Conservation (phyloP, 345 rosid species). For the Schrenkiella parvula region DNA sequence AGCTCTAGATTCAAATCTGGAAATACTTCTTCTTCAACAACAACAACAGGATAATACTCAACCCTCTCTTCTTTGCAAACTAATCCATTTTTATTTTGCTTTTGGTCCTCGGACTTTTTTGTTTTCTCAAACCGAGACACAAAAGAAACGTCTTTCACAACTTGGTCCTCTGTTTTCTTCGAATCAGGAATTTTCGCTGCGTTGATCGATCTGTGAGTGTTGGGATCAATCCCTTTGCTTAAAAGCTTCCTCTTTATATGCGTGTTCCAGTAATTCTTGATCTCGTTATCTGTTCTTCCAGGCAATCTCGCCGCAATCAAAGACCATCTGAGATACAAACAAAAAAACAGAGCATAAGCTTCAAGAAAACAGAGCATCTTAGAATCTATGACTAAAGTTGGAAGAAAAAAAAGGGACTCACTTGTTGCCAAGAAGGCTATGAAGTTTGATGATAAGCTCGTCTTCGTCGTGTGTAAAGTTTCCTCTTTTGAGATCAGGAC, state of each 20-base stretch:
- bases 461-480: constrained; percentile 61
- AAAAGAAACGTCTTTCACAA: constrained; percentile 22
- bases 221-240: constrained; percentile 74
- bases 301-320: constrained; percentile 77
- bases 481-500: constrained; percentile 66
- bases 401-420: constrained; percentile 9
- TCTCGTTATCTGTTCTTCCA: constrained; percentile 84
- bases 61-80: constrained; percentile 39
- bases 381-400: no score
- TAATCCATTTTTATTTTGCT: constrained; percentile 18
- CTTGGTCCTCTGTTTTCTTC: constrained; percentile 8
- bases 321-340: constrained; percentile 53
- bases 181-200: constrained; percentile 15
- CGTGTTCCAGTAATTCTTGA: constrained; percentile 84
- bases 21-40: constrained; percentile 34
- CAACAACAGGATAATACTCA: constrained; percentile 42
- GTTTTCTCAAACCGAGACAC: constrained; percentile 5
- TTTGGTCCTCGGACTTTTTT: neutral
- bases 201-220: constrained; percentile 59
- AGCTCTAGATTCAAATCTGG: constrained; percentile 91
- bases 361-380: neutral
- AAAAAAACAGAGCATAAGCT: constrained; percentile 1
- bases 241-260: constrained; percentile 74
- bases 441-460: constrained; percentile 55
- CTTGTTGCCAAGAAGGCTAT: constrained; percentile 63